Evolutionary conservation across 352 stramenopile species (phyloP).

Genomic region (Phytophthora idaei): DNA sequence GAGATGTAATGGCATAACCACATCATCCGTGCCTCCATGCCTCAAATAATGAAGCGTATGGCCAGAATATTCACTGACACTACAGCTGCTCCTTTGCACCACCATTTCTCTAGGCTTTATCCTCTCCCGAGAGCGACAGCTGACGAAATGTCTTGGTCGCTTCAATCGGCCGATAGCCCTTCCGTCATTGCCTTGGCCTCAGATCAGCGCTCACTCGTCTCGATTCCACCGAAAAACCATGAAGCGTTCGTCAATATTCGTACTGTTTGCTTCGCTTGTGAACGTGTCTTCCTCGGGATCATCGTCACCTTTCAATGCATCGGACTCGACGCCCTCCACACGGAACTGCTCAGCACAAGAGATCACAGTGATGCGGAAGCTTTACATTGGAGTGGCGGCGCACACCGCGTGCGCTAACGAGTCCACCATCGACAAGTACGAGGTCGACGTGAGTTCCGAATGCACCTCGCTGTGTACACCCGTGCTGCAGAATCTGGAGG

Average conservation of each 20-base stretch:
- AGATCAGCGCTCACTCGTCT: background rate
- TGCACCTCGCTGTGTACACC: slow-evolving; percentile 2
- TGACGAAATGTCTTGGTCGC: background rate
- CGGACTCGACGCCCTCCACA: background rate
- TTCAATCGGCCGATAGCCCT: background rate
- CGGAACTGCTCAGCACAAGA: background rate
- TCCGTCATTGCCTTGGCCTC: background rate
- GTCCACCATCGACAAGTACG: background rate
- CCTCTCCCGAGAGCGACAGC: background rate
- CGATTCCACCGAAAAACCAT: background rate
- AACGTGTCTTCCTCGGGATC: background rate
- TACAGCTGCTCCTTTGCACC: background rate
- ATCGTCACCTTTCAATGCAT: background rate
- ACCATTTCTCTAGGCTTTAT: background rate
- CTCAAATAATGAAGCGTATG: no score
- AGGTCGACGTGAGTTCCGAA: background rate
- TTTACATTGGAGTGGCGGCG: no score
- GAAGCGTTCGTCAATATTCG: background rate
- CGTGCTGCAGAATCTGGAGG: slow-evolving; percentile 12
- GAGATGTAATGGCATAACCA: no score
- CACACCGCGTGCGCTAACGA: background rate
- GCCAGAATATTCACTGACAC: background rate
- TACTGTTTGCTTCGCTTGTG: background rate
- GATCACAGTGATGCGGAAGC: background rate
- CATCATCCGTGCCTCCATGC: no score